Evolutionary conservation across 257 asterid genomes (phyloP).

Genomic region (Eustoma russellianum): DNA sequence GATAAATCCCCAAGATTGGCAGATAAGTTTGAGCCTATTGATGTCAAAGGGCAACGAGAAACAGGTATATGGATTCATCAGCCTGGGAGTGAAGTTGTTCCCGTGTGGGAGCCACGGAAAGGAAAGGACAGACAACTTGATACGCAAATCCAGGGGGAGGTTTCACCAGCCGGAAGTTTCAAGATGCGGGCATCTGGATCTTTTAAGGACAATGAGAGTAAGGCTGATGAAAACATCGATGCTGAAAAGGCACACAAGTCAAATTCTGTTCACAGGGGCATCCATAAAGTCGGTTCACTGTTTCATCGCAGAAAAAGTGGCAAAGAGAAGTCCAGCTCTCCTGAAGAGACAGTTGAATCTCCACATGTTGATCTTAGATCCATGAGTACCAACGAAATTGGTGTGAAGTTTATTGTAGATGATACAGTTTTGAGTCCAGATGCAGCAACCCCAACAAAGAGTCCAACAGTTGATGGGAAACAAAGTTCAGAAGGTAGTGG

Average conservation of each 20-base stretch:
- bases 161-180: slow-evolving; percentile 22
- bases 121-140: slow-evolving; percentile 41
- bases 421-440: slow-evolving; percentile 17
- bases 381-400: slow-evolving; percentile 30
- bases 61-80: slow-evolving; percentile 86
- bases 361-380: slow-evolving; percentile 37
- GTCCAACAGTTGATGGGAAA: slow-evolving; percentile 29
- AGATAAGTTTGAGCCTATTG: slow-evolving; percentile 68
- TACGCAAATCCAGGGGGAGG: slow-evolving; percentile 25
- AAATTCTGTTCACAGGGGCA: slow-evolving; percentile 40
- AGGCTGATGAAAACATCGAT: slow-evolving; percentile 49
- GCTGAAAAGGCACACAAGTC: slow-evolving; percentile 24
- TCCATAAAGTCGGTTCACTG: slow-evolving; percentile 44
- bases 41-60: slow-evolving; percentile 48
- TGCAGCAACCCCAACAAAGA: slow-evolving; percentile 19
- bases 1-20: slow-evolving; percentile 32
- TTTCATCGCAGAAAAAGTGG: slow-evolving; percentile 42
- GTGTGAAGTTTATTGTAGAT: slow-evolving; percentile 45
- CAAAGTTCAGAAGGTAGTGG: slow-evolving; percentile 28
- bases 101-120: slow-evolving; percentile 75
- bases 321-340: slow-evolving; percentile 21
- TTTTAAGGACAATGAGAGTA: slow-evolving; percentile 27
- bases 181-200: slow-evolving; percentile 24
- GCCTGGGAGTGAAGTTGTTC: slow-evolving; percentile 78
- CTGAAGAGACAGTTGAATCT: slow-evolving; percentile 30